Evolutionary conservation across 2,329 filamentous ascomycete genomes (phyloP), one percentile per base, ranked within the genome.

Genomic region (Colletotrichum sublineola): DNA sequence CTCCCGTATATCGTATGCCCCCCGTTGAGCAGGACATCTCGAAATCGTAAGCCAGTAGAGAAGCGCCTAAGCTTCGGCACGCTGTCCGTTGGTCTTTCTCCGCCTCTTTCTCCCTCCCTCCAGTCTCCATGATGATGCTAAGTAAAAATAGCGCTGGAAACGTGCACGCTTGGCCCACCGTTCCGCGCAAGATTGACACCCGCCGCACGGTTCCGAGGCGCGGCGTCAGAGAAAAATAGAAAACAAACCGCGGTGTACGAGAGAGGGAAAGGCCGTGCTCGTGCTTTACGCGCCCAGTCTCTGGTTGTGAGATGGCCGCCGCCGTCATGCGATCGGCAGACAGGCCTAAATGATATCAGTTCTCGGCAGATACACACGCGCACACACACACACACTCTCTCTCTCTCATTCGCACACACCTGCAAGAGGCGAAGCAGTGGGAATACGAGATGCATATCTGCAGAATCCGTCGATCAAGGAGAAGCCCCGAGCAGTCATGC

Each of bases 371-470:
- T 33, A 38, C 60, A 36, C 44, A 24, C 60, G 52, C 44, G 50
- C 29, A 38, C 40, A 40, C 60, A 9, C 44, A 18, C 57, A 40
- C 11, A 40, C 38, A 14, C 38, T 6, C 24, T 24, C 24, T 24
- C 24, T 24, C 24, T 24, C 24, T 24, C 24, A 24, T 1, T 2
- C 36, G 14, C 38, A 48, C 44, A n/a, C 48, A n/a, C 9, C 31
- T 29, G 29, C 29, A 33, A 62, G 12, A 62, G 6, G 33, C 55
- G 36, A 44, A 60, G 33, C 46, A 20, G 5, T 24, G 33, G 33
- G 53, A 67, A 71, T 71, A 71, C 68, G 68, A 71, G 68, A 56
- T 56, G 68, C 68, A 71, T 5, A 33, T 31, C 60, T 63, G 14
- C 66, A 63, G 31, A 63, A 29, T 29, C 52, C 15, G 61, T 63